phyloP scores from a whole-genome alignment of 345 rosid genomes.

The Bretschneidera sinensis region DNA sequence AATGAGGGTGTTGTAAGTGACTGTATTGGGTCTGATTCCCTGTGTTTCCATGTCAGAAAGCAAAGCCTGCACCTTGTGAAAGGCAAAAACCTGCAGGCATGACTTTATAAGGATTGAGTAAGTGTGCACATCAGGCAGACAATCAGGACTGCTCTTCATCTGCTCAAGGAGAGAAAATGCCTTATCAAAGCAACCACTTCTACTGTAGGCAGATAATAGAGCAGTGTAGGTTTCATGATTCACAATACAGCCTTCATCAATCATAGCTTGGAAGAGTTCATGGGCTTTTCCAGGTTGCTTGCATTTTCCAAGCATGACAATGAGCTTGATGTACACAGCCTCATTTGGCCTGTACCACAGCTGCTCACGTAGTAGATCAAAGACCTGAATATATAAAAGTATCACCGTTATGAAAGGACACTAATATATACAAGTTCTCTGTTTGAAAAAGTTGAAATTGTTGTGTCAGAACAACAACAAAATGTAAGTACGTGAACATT shows the following conservation, averaged over 20 bases:
- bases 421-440: neutral
- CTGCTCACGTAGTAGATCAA: constrained; percentile 72
- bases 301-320: constrained; percentile 93
- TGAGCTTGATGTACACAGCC: constrained; percentile 65
- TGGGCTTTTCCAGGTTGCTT: constrained; percentile 81
- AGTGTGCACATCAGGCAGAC: constrained; percentile 84
- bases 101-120: constrained; percentile 93
- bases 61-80: constrained; percentile 49
- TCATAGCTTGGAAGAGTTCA: constrained; percentile 69
- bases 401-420: neutral
- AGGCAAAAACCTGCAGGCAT: constrained; percentile 70
- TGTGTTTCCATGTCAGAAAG: constrained; percentile 68
- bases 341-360: constrained; percentile 75
- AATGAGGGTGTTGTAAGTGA: constrained; percentile 81
- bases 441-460: too few species aligned
- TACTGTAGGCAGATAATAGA: constrained; percentile 69
- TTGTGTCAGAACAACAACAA: too few species aligned
- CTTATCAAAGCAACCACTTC: constrained; percentile 64
- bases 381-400: constrained; percentile 43
- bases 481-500: too few species aligned
- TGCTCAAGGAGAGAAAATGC: constrained; percentile 61
- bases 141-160: constrained; percentile 66
- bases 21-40: constrained; percentile 69
- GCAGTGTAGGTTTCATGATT: constrained; percentile 76
- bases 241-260: constrained; percentile 63